Evolutionary conservation across 306 rosid species (phyloP), one percentile per base, ranked within the genome.

Genomic region (Sicyos edulis): DNA sequence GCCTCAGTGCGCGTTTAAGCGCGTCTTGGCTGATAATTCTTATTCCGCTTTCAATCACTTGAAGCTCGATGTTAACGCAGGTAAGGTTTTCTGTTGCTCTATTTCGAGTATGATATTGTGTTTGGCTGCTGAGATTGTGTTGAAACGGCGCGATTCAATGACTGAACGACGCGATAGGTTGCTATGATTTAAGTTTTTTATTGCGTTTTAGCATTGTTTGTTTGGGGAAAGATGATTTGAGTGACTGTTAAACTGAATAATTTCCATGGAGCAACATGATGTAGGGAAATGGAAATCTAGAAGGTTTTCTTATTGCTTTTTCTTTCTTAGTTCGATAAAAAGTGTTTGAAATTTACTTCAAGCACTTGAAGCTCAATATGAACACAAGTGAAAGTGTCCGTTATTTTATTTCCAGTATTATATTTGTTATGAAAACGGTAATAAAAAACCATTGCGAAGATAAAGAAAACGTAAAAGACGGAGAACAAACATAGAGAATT

Each of bases 11-110:
- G 71, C 83, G 0, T 91, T 93, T 74, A 88, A 87, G 78, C 88
- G 97, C 58, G 89, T 88, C 11, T 73, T 84, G 29, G 91, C 95
- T 9, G 97, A 91, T 71, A 91, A 93, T 65, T 87, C 97, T 7
- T 87, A 86, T 71, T 40, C 92, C 42, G 74, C 69, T 13, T 93
- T 91, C 86, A 91, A 83, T 80, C 97, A 93, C 72, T 74, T 85
- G 65, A 86, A 78, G 59, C 65, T 64, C 74, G 45, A 40, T 40
- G 7, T 40, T 9, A 5, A 9, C 14, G 54, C 56, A 21, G 88
- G 95, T 83, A 76, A 12, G 9, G 47, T 42, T 42, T 42, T 58
- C 57, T 3, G 10, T 19, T 70, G 14, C 50, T 34, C 7, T 72
- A 63, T 64, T 66, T 54, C 68, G 10, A 72, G 49, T 77, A 3